Base-by-base conservation (phyloP, 2,329 filamentous ascomycete genomes). In the Sporothrix humicola region DNA sequence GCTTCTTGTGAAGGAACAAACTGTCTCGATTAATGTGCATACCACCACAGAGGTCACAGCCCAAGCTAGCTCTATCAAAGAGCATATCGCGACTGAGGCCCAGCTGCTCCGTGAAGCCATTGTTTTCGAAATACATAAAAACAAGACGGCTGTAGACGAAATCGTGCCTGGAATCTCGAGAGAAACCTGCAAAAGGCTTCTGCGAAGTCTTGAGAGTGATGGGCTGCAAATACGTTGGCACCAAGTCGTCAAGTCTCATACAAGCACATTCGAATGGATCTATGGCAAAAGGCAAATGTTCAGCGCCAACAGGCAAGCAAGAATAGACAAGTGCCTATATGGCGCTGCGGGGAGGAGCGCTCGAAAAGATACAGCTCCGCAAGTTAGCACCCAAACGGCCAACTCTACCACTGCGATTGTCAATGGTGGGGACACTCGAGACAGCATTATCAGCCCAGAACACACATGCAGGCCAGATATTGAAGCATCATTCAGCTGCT, bases 241-340 rank as follows among this genome's bases (percentile, higher is more conserved):
- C 17, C 66, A 69, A 31, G 50, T 69, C 17, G 17, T 5, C 31
- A 37, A 12, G 8, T 23, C 20, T 54, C 66, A 3, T 50, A 69
- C 50, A 8, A 23, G 50, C 31, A 69, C 66, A 23, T 56, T 69
- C 15, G 66, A 69, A 56, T 69, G 66, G 66, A 69, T 69, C 17
- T 69, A 42, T 37, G 31, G 31, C 31, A 37, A 37, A 37, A 37
- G 31, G 3, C 31, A 37, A 37, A 37, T 37, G 4, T 37, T 7
- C 31, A 37, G 4, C 31, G 31, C 31, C 31, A 37, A 37, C 7
- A 37, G 7, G 31, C 31, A 37, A 37, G 31, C 31, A 37, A 37
- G 31, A 37, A 37, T 37, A 37, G 31, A 2, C 31, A 37, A 37
- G 31, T 5, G 1, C 31, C 31, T 37, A 37, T 7, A 37, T 10